phyloP scores from a whole-genome alignment of 495 filamentous ascomycete genomes.

The Aspergillus coremiiformis region DNA sequence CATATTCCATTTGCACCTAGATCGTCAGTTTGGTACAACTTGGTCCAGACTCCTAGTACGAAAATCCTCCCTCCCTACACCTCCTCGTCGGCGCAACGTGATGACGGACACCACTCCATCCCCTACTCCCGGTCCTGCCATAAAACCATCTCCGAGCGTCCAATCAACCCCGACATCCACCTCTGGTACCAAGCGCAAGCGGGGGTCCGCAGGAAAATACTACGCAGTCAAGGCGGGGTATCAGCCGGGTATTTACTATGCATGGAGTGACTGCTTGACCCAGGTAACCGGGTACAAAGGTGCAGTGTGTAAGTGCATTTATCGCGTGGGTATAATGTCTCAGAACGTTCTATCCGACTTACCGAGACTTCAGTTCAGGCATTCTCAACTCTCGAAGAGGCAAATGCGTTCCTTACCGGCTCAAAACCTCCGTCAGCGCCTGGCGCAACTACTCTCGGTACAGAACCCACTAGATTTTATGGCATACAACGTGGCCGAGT shows the following conservation, averaged over 20 bases:
- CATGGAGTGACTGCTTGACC: constrained; percentile 70
- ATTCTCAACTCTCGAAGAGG: constrained; percentile 69
- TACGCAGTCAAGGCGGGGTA: constrained; percentile 79
- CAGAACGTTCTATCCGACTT: background rate
- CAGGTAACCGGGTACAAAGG: constrained; percentile 83
- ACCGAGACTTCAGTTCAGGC: constrained; percentile 59
- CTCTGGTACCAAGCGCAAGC: constrained; percentile 58
- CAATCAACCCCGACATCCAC: constrained; percentile 32
- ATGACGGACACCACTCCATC: constrained; percentile 37
- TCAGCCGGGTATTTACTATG: constrained; percentile 78
- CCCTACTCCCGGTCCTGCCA: constrained; percentile 29
- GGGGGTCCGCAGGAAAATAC: constrained; percentile 57
- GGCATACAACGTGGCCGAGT: constrained; percentile 72
- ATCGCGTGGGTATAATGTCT: background rate
- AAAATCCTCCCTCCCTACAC: background rate
- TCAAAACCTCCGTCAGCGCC: constrained; percentile 30
- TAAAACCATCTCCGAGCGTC: constrained; percentile 23
- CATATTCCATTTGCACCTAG: background rate
- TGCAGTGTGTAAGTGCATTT: constrained; percentile 58
- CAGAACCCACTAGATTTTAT: constrained; percentile 54
- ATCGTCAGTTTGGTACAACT: background rate
- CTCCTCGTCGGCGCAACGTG: background rate
- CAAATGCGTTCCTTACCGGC: constrained; percentile 67
- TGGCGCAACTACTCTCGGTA: constrained; percentile 14
- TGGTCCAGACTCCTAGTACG: background rate